Evolutionary conservation across 176 grass and related monocot genomes (phyloP), one percentile per base, ranked within the genome.

Genomic region (Zoysia japonica): DNA sequence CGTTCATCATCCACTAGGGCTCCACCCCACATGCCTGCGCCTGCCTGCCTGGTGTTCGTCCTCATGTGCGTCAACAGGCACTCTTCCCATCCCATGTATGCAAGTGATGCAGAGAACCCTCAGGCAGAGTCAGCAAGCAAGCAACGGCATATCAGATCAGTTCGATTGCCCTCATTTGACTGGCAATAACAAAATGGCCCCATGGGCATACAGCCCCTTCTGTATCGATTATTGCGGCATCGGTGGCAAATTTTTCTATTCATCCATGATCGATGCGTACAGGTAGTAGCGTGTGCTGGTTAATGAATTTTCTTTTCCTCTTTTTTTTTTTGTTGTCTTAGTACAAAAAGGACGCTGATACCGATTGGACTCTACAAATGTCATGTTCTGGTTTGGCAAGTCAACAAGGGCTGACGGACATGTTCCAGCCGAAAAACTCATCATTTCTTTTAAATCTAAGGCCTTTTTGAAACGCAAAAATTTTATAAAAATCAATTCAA

Each of bases 21-120:
- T 64, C 71, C 69, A 47, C 47, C 55, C 64, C 85, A 47, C 55
- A 87, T 76, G 53, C 20, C 20, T 7, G 43, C 69, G 85, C 68
- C 78, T 49, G 37, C 28, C 28, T 28, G 28, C 28, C 28, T 28
- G 28, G 28, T 47, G 56, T 17, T 76, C 40, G 3, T 7, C 41
- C 70, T 41, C 49, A 17, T 43, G 17, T 45, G 53, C 9, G 2
- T 60, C 72, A 75, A 13, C 53, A 75, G 39, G 53, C 71, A 13
- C 2, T 2, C 47, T 1, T 53, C 70, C 49, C 13, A 72, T 17
- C 11, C 48, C 48, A 3, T 50, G 4, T 14, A 53, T 53, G 53
- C 53, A 5, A 55, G 15, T 17, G 53, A 28, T 28, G 28, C 28
- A 28, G 28, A 28, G 28, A 54, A 16, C 52, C 14, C 49, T 16